phyloP scores from a whole-genome alignment of 495 filamentous ascomycete genomes.

The Aspergillus avenaceus region DNA sequence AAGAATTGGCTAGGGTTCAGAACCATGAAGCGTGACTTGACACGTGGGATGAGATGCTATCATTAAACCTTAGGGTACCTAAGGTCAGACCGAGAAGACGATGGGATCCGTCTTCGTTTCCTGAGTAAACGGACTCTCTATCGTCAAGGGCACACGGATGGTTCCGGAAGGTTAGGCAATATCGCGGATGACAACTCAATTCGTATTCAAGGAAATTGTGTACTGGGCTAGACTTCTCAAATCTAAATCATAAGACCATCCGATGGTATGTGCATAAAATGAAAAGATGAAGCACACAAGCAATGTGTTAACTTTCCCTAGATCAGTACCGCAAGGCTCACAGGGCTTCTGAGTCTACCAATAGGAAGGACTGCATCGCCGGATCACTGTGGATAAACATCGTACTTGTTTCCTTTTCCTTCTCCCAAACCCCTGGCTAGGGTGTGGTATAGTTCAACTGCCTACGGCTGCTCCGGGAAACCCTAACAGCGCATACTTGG shows the following conservation, averaged over 20 bases:
- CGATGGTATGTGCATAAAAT: background rate
- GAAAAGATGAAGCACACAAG: background rate
- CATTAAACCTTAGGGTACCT: background rate
- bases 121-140: no score
- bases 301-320: background rate
- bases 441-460: background rate
- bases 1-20: no score
- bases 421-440: no score
- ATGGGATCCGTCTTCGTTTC: no score
- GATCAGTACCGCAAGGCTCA: no score
- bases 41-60: background rate
- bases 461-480: background rate
- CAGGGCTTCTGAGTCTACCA: no score
- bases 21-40: background rate
- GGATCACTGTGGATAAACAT: no score
- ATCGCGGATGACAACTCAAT: background rate
- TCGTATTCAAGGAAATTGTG: background rate
- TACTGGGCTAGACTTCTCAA: background rate
- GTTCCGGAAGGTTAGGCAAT: background rate
- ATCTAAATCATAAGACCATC: background rate
- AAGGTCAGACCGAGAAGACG: no score
- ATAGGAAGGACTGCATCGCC: no score
- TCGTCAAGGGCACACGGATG: background rate
- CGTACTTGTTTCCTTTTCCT: background rate
- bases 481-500: background rate